Evolutionary conservation across 306 rosid species (phyloP).

Genomic region (Medicago arabica): DNA sequence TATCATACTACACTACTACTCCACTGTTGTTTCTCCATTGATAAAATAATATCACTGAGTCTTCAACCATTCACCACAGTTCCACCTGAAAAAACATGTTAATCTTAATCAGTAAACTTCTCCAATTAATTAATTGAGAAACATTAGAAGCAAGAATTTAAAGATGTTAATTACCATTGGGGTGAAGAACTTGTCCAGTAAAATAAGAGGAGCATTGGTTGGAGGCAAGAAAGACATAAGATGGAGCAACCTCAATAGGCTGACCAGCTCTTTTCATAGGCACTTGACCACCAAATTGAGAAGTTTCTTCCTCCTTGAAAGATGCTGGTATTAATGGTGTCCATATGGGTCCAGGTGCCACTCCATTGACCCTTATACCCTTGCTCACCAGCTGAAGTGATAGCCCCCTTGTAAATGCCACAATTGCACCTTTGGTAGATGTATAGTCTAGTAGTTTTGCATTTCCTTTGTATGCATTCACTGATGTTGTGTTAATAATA

Average conservation of each 20-base stretch:
- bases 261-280: slow-evolving; percentile 88
- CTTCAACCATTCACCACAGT: slow-evolving; percentile 64
- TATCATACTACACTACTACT: not conserved
- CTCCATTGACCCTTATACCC: slow-evolving; percentile 84
- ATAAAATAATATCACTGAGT: not conserved
- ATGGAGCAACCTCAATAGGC: slow-evolving; percentile 82
- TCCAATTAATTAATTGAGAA: not conserved
- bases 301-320: slow-evolving; percentile 55
- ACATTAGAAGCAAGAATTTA: not conserved
- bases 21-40: not conserved
- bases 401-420: slow-evolving; percentile 74
- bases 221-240: slow-evolving; percentile 75
- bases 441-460: slow-evolving; percentile 65
- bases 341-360: slow-evolving; percentile 89
- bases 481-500: slow-evolving; percentile 79
- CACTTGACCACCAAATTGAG: slow-evolving; percentile 56
- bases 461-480: slow-evolving; percentile 71
- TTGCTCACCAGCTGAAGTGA: slow-evolving; percentile 62
- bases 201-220: slow-evolving; percentile 71
- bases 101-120: not conserved
- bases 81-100: slow-evolving; percentile 59
- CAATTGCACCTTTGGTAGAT: slow-evolving; percentile 77
- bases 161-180: slow-evolving; percentile 57
- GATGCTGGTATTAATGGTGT: slow-evolving; percentile 76
- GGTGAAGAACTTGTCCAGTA: slow-evolving; percentile 86